Evolutionary conservation across 129 eudicot species (phyloP).

Genomic region (Escallonia rubra): DNA sequence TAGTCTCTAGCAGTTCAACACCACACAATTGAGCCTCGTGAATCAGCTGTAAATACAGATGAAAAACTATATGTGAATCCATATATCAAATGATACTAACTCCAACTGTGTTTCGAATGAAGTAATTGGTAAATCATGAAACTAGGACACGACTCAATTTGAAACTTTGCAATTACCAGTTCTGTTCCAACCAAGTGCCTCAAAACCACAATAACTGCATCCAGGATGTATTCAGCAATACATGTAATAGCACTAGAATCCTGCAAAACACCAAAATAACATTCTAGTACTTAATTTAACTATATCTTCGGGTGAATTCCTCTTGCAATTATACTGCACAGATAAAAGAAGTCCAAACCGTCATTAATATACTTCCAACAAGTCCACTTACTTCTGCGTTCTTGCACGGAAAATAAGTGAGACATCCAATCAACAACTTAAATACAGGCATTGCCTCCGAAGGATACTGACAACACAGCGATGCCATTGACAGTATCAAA

Average conservation of each 20-base stretch:
- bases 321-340: too few species aligned
- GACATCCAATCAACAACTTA: conserved; percentile 51
- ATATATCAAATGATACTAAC: too few species aligned
- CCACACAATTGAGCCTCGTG: conserved; percentile 67
- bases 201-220: conserved; percentile 70
- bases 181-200: conserved; percentile 47
- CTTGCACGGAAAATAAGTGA: conserved; percentile 39
- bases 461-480: conserved; percentile 63
- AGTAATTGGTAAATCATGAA: too few species aligned
- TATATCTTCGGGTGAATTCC: too few species aligned
- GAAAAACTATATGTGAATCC: not conserved
- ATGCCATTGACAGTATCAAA: conserved; percentile 54
- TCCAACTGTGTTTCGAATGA: too few species aligned
- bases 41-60: conserved; percentile 49
- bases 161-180: conserved; percentile 43
- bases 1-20: conserved; percentile 53
- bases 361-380: not conserved
- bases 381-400: conserved; percentile 66
- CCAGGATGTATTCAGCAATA: conserved; percentile 46
- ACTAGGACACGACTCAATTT: too few species aligned
- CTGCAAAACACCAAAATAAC: conserved; percentile 28
- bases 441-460: conserved; percentile 60
- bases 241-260: conserved; percentile 32
- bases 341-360: too few species aligned
- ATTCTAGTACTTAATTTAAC: not conserved